Evolutionary conservation across 1,139 yeast species (phyloP).

Genomic region (Kazachstania sp.): DNA sequence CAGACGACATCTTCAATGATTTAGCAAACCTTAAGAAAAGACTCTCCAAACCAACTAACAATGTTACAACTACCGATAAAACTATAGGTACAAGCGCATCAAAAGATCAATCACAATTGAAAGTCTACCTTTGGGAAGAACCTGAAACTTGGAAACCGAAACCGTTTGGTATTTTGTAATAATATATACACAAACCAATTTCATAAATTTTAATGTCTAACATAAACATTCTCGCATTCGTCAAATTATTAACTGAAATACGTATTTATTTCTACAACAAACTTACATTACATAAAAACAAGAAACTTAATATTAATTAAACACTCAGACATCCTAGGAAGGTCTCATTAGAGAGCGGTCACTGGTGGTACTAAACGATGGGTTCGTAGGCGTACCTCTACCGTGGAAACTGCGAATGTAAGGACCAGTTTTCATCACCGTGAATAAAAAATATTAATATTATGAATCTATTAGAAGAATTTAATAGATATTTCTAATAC

Average conservation of each 20-base stretch:
- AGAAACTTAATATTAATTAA: slow-evolving; percentile 7
- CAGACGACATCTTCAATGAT: slow-evolving; percentile 24
- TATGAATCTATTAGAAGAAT: neutral
- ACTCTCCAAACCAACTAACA: slow-evolving; percentile 10
- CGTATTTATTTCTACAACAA: neutral
- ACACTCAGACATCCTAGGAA: slow-evolving; percentile 57
- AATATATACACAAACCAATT: neutral
- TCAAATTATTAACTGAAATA: neutral
- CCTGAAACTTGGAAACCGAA: slow-evolving; percentile 35
- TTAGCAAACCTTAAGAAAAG: slow-evolving; percentile 27
- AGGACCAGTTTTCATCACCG: slow-evolving; percentile 65
- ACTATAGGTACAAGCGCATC: neutral
- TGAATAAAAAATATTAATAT: slow-evolving; percentile 9
- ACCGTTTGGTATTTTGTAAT: slow-evolving; percentile 36
- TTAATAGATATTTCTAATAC: neutral
- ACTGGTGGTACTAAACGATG: slow-evolving; percentile 67
- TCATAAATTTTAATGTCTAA: neutral
- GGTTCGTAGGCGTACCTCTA: slow-evolving; percentile 75
- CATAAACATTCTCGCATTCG: neutral
- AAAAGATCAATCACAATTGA: neutral
- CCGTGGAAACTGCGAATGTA: slow-evolving; percentile 95
- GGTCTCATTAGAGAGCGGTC: slow-evolving; percentile 57
- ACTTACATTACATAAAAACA: neutral
- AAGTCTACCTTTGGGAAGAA: neutral
- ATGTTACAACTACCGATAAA: too few species aligned